These are phyloP conservation scores for Berberis thunbergii DNA, from an alignment of 164 flowering plant species.

Conservation along the genomic window DNA sequence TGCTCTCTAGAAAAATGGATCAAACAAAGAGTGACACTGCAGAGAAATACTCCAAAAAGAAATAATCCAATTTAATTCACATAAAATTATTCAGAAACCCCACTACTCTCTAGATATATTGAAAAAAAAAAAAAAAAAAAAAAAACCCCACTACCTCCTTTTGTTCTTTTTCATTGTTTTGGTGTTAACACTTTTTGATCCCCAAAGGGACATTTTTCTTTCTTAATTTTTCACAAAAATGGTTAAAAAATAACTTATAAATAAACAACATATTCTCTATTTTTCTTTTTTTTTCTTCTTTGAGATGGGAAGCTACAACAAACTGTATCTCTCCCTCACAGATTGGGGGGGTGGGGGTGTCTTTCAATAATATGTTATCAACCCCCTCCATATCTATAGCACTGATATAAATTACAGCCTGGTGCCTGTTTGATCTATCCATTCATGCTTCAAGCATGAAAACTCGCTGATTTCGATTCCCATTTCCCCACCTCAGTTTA, in stretches of 20 bases:
- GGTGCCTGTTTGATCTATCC: conserved; percentile 18
- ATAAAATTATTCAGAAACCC: conserved; percentile 5
- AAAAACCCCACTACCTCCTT: not conserved
- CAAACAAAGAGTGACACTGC: conserved; percentile 12
- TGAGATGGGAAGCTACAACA: conserved; percentile 9
- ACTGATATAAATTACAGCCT: conserved; percentile 25
- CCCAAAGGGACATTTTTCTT: conserved; percentile 7
- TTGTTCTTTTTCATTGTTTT: conserved; percentile 7
- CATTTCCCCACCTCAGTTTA: conserved; percentile 19
- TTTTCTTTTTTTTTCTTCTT: conserved; percentile 8
- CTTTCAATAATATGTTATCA: not conserved
- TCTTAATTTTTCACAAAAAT: conserved; percentile 7
- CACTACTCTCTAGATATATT: not conserved
- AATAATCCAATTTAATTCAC: conserved; percentile 9
- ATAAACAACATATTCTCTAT: conserved; percentile 8
- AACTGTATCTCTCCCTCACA: conserved; percentile 15
- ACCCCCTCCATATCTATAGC: conserved; percentile 10
- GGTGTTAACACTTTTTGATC: conserved; percentile 10
- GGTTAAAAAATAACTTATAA: conserved; percentile 7
- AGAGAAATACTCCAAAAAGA: conserved; percentile 6
- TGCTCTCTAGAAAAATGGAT: no score
- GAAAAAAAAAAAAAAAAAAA: not conserved
- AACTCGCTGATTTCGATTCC: not conserved
- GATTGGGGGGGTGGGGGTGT: not conserved
- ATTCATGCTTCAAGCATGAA: no score